Percentiles rank a stretch among this genome's conserved stretches.
Evolutionary conservation across 2,329 filamentous ascomycete genomes (phyloP).

Genomic region (Colletotrichum filicis): DNA sequence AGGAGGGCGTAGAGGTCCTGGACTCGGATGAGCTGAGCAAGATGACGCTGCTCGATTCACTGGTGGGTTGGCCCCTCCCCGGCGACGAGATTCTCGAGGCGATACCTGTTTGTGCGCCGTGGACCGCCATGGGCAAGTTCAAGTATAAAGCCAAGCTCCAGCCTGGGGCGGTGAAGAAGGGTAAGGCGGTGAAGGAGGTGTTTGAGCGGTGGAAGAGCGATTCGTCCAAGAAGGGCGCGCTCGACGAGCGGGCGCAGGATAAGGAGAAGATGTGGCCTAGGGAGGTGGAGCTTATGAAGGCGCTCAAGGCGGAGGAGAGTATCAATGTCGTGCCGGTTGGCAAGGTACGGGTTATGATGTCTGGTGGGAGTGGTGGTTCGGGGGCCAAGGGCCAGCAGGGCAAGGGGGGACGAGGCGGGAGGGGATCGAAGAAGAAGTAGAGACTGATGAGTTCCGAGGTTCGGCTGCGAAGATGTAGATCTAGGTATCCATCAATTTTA

Average conservation of each 20-base stretch:
- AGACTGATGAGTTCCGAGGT: background rate
- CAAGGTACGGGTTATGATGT: slow-evolving; percentile 83
- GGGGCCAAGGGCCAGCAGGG: slow-evolving; percentile 47
- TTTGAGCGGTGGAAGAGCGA: slow-evolving; percentile 82
- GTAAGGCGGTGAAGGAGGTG: slow-evolving; percentile 92
- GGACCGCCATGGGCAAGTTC: slow-evolving; percentile 71
- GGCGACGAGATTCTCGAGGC: slow-evolving; percentile 85
- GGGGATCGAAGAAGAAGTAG: slow-evolving; percentile 55
- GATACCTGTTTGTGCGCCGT: slow-evolving; percentile 73
- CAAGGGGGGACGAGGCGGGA: slow-evolving; percentile 49
- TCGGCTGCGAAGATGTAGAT: background rate
- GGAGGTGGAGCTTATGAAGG: slow-evolving; percentile 87
- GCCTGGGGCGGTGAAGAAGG: slow-evolving; percentile 90
- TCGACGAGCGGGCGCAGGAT: slow-evolving; percentile 71
- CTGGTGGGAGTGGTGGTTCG: slow-evolving; percentile 62
- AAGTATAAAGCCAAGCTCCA: slow-evolving; percentile 98
- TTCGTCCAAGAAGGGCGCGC: slow-evolving; percentile 64
- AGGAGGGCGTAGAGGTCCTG: slow-evolving; percentile 67
- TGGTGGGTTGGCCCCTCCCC: slow-evolving; percentile 81
- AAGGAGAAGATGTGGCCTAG: slow-evolving; percentile 84
- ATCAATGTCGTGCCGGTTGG: slow-evolving; percentile 84
- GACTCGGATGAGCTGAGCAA: slow-evolving; percentile 69
- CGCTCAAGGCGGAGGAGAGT: slow-evolving; percentile 83
- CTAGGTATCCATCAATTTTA: background rate
- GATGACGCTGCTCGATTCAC: slow-evolving; percentile 70